phyloP scores from a whole-genome alignment of 2,329 filamentous ascomycete genomes.

The Penicillium sp. region DNA sequence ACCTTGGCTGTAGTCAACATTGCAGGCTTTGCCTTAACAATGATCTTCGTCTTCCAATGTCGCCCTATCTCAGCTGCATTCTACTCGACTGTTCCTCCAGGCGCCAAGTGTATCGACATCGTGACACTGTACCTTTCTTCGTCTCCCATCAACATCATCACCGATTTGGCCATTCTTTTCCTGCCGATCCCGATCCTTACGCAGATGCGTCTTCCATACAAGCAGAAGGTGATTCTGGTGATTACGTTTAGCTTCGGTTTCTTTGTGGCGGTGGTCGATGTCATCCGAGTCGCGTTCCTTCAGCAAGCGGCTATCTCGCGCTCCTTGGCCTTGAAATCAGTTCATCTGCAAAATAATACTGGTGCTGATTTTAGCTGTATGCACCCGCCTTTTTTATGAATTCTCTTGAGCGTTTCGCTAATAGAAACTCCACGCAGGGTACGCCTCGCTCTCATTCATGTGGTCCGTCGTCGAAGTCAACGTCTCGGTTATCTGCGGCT shows the following conservation, averaged over 20 bases:
- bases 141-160: constrained; percentile 88
- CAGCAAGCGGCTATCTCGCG: constrained; percentile 65
- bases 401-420: background rate
- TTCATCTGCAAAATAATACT: constrained; percentile 42
- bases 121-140: constrained; percentile 69
- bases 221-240: constrained; percentile 85
- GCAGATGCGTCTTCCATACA: constrained; percentile 77
- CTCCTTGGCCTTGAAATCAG: constrained; percentile 26
- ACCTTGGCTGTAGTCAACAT: constrained; percentile 77
- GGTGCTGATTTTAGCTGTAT: constrained; percentile 57
- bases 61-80: constrained; percentile 72
- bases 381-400: background rate
- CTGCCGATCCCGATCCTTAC: constrained; percentile 87
- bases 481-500: constrained; percentile 84
- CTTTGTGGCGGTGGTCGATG: constrained; percentile 85
- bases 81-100: constrained; percentile 46
- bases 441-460: constrained; percentile 83
- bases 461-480: constrained; percentile 94
- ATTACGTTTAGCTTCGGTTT: constrained; percentile 84
- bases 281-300: constrained; percentile 85
- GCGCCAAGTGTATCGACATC: constrained; percentile 61
- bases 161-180: constrained; percentile 83
- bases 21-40: constrained; percentile 75
- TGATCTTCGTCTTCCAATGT: constrained; percentile 89
- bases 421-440: constrained; percentile 55